Evolutionary conservation across 495 filamentous ascomycete species (phyloP).

Genomic region (Hyaloscypha variabilis): DNA sequence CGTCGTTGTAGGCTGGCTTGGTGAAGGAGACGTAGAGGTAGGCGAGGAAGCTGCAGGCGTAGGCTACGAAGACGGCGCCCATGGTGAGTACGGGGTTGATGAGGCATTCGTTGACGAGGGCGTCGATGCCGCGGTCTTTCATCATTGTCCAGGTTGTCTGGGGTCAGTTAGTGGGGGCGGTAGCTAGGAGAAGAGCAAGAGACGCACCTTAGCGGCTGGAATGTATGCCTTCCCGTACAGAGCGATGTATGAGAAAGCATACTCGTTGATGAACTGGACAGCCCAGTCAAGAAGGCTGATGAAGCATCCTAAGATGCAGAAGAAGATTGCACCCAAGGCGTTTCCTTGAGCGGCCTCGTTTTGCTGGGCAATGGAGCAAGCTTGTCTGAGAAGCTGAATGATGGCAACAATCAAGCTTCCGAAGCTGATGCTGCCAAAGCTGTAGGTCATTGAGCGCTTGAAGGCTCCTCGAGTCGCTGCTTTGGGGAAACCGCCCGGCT

Average conservation of each 20-base stretch:
- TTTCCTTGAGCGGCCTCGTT: conserved; percentile 68
- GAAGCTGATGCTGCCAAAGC: conserved; percentile 86
- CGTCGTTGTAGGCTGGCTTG: conserved; percentile 72
- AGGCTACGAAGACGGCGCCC: conserved; percentile 82
- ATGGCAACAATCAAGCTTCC: conserved; percentile 86
- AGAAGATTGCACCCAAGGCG: conserved; percentile 63
- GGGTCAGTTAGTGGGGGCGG: conserved; percentile 16
- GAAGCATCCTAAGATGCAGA: conserved; percentile 74
- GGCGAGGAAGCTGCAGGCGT: conserved; percentile 76
- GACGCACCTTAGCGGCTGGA: conserved; percentile 68
- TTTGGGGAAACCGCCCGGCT: conserved; percentile 64
- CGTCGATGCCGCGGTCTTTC: conserved; percentile 88
- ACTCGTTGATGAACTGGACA: conserved; percentile 76
- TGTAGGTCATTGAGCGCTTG: conserved; percentile 79
- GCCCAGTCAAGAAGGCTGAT: conserved; percentile 84
- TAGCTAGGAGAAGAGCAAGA: conserved; percentile 6
- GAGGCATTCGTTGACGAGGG: conserved; percentile 86
- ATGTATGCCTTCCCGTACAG: conserved; percentile 89
- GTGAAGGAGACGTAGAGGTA: conserved; percentile 86
- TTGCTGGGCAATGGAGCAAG: conserved; percentile 71
- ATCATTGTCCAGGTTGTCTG: conserved; percentile 61
- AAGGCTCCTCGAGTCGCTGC: conserved; percentile 78
- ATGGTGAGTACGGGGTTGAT: conserved; percentile 90
- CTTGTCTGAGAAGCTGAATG: conserved; percentile 79
- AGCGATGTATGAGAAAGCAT: conserved; percentile 91